These are phyloP conservation scores for Solanum dulcamara DNA, from an alignment of 257 asterid species.

Conservation along the genomic window DNA sequence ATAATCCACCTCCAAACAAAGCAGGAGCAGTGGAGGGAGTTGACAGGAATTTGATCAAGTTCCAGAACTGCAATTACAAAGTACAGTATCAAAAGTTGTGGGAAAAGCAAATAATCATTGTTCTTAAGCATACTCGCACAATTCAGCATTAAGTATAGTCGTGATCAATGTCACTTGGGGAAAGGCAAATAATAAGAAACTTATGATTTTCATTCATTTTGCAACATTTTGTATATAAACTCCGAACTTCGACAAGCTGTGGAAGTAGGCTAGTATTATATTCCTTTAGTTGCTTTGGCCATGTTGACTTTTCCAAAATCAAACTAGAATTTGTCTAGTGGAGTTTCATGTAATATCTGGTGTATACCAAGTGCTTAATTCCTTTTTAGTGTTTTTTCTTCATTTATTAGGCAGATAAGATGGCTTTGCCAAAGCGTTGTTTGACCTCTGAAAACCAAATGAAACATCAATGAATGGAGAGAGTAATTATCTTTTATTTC, in stretches of 20 bases:
- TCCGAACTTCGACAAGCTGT: background rate
- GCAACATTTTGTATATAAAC: background rate
- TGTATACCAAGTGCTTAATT: background rate
- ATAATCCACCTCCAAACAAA: constrained; percentile 47
- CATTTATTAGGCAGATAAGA: background rate
- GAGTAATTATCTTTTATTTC: background rate
- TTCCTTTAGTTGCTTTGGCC: background rate
- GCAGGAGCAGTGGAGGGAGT: constrained; percentile 43
- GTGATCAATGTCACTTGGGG: background rate
- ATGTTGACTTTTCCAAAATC: background rate
- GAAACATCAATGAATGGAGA: background rate
- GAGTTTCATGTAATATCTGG: background rate
- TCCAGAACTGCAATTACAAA: constrained; percentile 43
- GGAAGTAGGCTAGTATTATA: background rate
- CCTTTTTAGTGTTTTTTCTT: background rate
- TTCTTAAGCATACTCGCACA: background rate
- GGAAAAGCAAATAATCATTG: background rate
- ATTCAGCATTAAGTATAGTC: background rate
- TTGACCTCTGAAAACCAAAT: background rate
- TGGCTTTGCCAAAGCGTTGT: background rate
- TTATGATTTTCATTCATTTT: background rate
- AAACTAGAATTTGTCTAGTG: background rate
- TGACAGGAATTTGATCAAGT: constrained; percentile 26
- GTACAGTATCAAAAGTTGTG: background rate
- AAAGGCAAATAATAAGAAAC: background rate